Evolutionary conservation across 768 basidiomycete genomes (phyloP).

Genomic region (Suillus fuscotomentosus): DNA sequence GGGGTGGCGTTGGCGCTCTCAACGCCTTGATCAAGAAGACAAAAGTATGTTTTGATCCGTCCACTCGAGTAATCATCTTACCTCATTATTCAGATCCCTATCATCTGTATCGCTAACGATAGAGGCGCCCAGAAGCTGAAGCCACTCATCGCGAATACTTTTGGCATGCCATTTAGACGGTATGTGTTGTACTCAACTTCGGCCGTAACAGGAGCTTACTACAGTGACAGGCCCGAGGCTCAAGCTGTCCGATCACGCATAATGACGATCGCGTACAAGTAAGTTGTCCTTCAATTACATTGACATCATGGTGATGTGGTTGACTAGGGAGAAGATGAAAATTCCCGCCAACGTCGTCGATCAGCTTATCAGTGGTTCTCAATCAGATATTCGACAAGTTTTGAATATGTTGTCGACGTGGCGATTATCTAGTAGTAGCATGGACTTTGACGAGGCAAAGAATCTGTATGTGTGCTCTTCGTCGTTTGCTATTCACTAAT

Average conservation of each 20-base stretch:
- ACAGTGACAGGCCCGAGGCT: conserved; percentile 64
- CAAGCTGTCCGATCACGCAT: conserved; percentile 80
- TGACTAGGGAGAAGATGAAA: conserved; percentile 83
- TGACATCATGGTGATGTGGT: conserved; percentile 1
- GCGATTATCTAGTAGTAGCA: conserved; percentile 76
- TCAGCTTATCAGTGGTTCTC: conserved; percentile 82
- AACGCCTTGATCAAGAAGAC: conserved; percentile 92
- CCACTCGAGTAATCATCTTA: not conserved
- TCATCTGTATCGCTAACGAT: conserved; percentile 98
- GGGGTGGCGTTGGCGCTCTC: conserved; percentile 94
- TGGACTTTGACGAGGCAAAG: conserved; percentile 93
- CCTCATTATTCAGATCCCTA: conserved; percentile 64
- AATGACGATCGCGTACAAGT: conserved; percentile 89
- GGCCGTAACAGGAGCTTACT: not conserved
- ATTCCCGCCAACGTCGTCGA: conserved; percentile 90
- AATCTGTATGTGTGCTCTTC: conserved; percentile 58
- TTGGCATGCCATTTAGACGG: conserved; percentile 75
- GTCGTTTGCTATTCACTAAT: not conserved
- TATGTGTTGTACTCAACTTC: conserved; percentile 36
- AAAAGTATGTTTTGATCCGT: conserved; percentile 47
- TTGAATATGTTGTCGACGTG: conserved; percentile 98
- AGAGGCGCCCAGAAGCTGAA: conserved; percentile 85
- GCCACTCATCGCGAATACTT: conserved; percentile 73
- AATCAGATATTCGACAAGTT: conserved; percentile 96
- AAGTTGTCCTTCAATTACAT: conserved; percentile 21